phyloP scores from a whole-genome alignment of 2,329 filamentous ascomycete genomes.

The Plectosphaerella sp. region DNA sequence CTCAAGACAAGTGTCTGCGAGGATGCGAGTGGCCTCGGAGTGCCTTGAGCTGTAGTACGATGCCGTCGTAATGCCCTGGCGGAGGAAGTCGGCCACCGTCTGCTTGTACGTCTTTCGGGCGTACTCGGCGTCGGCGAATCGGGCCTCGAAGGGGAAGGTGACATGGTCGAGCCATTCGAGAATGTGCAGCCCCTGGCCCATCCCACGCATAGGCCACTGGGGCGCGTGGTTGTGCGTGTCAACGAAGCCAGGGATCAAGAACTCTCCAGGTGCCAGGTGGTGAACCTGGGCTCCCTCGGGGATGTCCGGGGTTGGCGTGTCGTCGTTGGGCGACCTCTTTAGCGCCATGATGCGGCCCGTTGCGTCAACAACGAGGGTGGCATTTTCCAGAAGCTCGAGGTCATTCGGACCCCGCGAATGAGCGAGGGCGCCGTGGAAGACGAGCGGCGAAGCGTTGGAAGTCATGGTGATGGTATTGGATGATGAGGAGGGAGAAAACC shows the following conservation, averaged over 20 bases:
- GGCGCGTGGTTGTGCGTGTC: slow-evolving; percentile 69
- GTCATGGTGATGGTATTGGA: not conserved
- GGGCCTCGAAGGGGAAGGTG: slow-evolving; percentile 61
- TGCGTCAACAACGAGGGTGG: slow-evolving; percentile 24
- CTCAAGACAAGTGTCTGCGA: slow-evolving; percentile 48
- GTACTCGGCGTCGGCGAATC: slow-evolving; percentile 50
- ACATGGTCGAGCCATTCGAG: slow-evolving; percentile 61
- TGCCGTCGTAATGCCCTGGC: slow-evolving; percentile 58
- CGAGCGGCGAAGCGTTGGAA: not conserved
- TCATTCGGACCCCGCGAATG: slow-evolving; percentile 28
- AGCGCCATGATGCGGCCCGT: slow-evolving; percentile 19
- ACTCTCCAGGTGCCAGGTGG: slow-evolving; percentile 35
- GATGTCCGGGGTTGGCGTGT: slow-evolving; percentile 3
- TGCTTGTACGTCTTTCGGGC: slow-evolving; percentile 45
- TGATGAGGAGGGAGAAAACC: too few relatives aligned
- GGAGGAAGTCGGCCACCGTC: slow-evolving; percentile 53
- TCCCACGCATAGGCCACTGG: slow-evolving; percentile 44
- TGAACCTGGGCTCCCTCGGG: slow-evolving; percentile 14
- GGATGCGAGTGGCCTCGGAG: slow-evolving; percentile 48
- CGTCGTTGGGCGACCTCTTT: slow-evolving; percentile 8
- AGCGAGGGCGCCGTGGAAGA: slow-evolving; percentile 36
- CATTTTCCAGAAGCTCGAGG: slow-evolving; percentile 32
- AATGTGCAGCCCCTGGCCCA: slow-evolving; percentile 47
- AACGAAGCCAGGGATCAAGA: slow-evolving; percentile 56
- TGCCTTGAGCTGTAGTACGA: slow-evolving; percentile 57